Conservation (phyloP, 2,329 filamentous ascomycete genomes). For the Thielaviopsis ethacetica region DNA sequence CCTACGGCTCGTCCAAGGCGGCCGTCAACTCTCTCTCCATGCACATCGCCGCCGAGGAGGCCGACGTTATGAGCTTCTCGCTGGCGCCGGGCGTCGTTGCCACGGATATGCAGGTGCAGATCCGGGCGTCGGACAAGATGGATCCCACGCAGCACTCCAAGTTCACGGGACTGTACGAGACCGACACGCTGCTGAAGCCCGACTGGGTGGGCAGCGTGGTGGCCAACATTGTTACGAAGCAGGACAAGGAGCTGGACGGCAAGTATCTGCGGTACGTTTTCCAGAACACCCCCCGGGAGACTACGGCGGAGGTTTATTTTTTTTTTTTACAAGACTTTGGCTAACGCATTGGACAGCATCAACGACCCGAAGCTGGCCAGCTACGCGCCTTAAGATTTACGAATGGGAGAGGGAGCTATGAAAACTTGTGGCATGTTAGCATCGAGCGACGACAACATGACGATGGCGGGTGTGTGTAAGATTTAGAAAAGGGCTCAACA, state of each 20-base stretch:
- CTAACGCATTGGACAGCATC: constrained; percentile 3
- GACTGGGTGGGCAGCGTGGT: constrained; percentile 80
- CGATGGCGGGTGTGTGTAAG: background rate
- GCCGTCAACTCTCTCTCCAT: constrained; percentile 63
- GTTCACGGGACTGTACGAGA: constrained; percentile 54
- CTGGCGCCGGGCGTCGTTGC: constrained; percentile 70
- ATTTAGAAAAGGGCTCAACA: background rate
- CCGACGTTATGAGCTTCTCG: constrained; percentile 53
- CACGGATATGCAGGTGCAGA: constrained; percentile 76
- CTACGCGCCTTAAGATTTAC: constrained; percentile 21
- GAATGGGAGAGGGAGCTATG: background rate
- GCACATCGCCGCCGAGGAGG: constrained; percentile 63
- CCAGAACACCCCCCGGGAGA: background rate
- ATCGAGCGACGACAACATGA: background rate
- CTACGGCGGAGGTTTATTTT: background rate
- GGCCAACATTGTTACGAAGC: constrained; percentile 55
- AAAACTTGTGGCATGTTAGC: background rate
- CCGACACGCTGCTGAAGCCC: constrained; percentile 58
- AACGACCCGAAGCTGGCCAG: constrained; percentile 27
- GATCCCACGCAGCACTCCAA: constrained; percentile 39
- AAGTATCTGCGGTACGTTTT: constrained; percentile 50
- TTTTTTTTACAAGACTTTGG: background rate
- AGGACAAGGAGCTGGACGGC: constrained; percentile 53
- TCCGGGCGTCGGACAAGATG: constrained; percentile 47
- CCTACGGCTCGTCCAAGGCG: constrained; percentile 72